phyloP scores from a whole-genome alignment of 2,329 filamentous ascomycete species.

The Gaeumannomyces tritici region DNA sequence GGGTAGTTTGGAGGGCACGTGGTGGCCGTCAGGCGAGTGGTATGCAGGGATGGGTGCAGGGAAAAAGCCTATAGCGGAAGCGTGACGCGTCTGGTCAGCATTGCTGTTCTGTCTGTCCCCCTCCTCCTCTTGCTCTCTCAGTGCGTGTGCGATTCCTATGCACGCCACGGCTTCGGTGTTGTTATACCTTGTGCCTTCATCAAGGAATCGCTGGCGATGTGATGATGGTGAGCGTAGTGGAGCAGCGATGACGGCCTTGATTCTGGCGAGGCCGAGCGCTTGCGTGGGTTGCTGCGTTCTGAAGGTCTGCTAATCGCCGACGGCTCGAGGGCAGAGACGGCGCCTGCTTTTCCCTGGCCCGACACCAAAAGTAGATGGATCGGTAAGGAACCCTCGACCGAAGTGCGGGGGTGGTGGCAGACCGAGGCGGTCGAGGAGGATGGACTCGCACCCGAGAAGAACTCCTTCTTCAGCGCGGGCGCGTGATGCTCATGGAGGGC shows the following conservation, averaged over 20 bases:
- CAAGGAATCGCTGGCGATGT: background rate
- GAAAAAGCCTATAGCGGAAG: background rate
- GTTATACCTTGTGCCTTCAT: background rate
- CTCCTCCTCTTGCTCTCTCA: background rate
- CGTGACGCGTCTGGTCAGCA: background rate
- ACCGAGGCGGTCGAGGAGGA: conserved; percentile 28
- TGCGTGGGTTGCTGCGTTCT: background rate
- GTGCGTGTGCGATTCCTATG: background rate
- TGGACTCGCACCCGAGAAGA: conserved; percentile 32
- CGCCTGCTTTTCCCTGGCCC: background rate
- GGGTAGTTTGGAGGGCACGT: background rate
- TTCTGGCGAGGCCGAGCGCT: conserved; percentile 10
- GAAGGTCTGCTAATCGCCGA: background rate
- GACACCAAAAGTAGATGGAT: conserved; percentile 39
- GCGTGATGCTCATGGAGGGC: conserved; percentile 7
- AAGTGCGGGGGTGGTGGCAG: conserved; percentile 30
- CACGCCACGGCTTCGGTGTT: background rate
- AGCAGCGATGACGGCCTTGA: conserved; percentile 2
- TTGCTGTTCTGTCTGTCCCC: background rate
- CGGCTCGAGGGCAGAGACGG: background rate
- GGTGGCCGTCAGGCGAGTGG: background rate
- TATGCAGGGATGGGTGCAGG: background rate
- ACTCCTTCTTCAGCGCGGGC: conserved; percentile 30
- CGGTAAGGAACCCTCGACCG: conserved; percentile 40
- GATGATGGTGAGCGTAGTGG: background rate